Evolutionary conservation across 306 rosid species (phyloP), one percentile per base, ranked within the genome.

Genomic region (Abrus pulchellus): DNA sequence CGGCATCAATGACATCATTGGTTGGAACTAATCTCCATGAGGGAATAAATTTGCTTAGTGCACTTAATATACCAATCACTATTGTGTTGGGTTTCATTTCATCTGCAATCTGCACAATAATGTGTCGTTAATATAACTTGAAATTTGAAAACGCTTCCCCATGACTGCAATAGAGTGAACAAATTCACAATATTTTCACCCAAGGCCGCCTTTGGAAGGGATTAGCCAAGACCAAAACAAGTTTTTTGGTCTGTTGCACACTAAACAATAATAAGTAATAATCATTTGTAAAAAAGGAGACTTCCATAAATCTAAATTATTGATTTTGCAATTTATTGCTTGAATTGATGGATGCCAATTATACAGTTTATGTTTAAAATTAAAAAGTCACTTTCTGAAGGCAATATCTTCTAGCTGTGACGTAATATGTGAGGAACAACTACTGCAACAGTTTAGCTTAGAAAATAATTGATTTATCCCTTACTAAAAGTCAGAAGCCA

Each of bases 1-100:
- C 98, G 0, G 80, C 11, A 10, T 93, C 98, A 29, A 88, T 75
- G 5, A 95, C 52, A 74, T 95, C 99, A 40, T 84, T 52, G 2
- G 90, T 68, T 10, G 99, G 98, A 55, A 90, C 82, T 64, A 95
- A 6, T 88, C 32, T 89, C 99, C 97, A 95, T 0, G 91, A 76
- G 3, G 99, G 99, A 71, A 86, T 80, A 4, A 95, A 28, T 66
- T 32, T 89, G 76, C 85, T 75, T 0, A 96, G 90, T 83, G 76
- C 76, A 30, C 85, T 87, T 85, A 96, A 67, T 1, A 87, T 1
- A 28, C 10, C 30, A 7, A 86, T 2, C 79, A 88, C 75, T 5
- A 89, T 0, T 7, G 88, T 64, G 34, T 48, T 61, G 11, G 99
- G 99, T 75, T 11, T 93, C 76, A 95, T 7, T 1, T 95, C 94